These are phyloP conservation scores for Marasmius sp. DNA, from an alignment of 1,284 basidiomycete genomes.

Conservation along the genomic window DNA sequence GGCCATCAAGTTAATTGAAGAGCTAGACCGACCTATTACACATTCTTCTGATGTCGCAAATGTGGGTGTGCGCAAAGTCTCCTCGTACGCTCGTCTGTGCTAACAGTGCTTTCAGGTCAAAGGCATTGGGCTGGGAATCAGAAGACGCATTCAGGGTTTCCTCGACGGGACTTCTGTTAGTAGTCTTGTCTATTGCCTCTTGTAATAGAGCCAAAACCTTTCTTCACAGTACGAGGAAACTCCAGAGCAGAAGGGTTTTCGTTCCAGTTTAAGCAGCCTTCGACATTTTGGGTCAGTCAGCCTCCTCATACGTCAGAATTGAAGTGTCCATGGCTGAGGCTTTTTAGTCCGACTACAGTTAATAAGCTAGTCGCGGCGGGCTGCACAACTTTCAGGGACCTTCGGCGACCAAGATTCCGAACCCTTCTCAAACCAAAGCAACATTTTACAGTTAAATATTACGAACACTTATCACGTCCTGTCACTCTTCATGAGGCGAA, in stretches of 20 bases:
- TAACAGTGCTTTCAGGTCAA: constrained; percentile 16
- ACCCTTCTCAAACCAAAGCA: constrained; percentile 35
- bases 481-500: constrained; percentile 41
- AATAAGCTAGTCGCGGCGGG: not conserved
- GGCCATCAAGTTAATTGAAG: constrained; percentile 42
- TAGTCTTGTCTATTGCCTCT: too few species aligned
- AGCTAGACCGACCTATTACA: constrained; percentile 39
- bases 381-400: constrained; percentile 41
- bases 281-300: not conserved
- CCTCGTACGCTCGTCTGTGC: not conserved
- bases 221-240: too few species aligned
- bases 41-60: constrained; percentile 39
- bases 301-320: not conserved
- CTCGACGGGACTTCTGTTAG: not conserved
- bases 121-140: constrained; percentile 20
- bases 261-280: not conserved
- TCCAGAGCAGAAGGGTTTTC: not conserved
- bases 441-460: constrained; percentile 37
- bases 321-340: not conserved
- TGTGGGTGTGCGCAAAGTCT: constrained; percentile 22
- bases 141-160: not conserved
- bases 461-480: constrained; percentile 33
- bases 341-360: constrained; percentile 12
- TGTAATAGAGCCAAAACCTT: too few species aligned
- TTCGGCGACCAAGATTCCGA: constrained; percentile 38